These are phyloP conservation scores for Nectriaceae sp. DNA, from an alignment of 2,329 filamentous ascomycete genomes.

Conservation along the genomic window DNA sequence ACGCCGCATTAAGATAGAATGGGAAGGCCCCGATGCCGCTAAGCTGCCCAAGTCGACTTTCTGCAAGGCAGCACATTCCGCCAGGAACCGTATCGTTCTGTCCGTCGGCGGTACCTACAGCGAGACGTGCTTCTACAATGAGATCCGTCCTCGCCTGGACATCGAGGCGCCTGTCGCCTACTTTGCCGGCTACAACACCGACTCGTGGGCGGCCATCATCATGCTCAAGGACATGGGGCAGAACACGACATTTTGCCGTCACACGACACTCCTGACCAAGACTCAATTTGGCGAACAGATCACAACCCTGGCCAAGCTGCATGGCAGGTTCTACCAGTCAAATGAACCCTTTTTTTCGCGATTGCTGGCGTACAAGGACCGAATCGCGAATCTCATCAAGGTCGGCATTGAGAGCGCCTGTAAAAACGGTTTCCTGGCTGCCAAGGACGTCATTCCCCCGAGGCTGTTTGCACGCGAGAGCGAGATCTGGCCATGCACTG, in stretches of 20 bases:
- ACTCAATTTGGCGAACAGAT: neutral
- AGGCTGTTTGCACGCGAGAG: neutral
- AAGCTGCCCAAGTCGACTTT: neutral
- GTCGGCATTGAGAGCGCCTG: conserved; percentile 1
- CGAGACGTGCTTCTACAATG: neutral
- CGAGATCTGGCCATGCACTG: neutral
- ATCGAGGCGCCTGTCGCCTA: neutral
- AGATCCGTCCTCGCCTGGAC: neutral
- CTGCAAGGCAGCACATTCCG: neutral
- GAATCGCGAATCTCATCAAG: neutral
- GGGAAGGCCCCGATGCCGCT: neutral
- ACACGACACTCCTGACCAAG: neutral
- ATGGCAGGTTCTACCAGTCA: neutral
- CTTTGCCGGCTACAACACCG: neutral
- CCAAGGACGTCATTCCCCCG: neutral
- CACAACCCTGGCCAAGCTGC: neutral
- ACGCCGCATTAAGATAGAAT: neutral
- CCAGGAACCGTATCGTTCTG: neutral
- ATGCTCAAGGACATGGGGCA: neutral
- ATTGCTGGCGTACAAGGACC: neutral
- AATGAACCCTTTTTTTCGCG: neutral
- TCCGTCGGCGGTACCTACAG: neutral
- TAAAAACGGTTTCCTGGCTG: neutral
- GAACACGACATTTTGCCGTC: neutral
- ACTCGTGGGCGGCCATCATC: neutral